Base-by-base conservation (phyloP, 768 basidiomycete species). In the Hericium alpestre region DNA sequence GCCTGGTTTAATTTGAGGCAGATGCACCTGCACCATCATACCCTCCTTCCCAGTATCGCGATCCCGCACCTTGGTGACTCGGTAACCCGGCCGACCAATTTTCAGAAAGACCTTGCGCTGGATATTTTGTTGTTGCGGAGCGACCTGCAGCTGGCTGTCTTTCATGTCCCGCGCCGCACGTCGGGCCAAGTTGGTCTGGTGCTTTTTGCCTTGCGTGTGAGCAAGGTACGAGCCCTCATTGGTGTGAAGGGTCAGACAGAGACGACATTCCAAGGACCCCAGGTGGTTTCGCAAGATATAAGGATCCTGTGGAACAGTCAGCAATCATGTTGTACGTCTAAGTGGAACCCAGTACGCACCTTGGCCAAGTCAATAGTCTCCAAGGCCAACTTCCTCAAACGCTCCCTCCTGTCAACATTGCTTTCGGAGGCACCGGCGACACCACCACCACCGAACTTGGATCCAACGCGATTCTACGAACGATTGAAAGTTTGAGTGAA, bases 211-310 rank as follows among this genome's bases (percentile, higher is more conserved):
- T 74, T 98, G 96, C 0, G 96, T 99, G 65, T 99, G 96, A 0
- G 96, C 96, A 51, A 99, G 87, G 70, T 98, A 97, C 13, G 94
- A 96, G 18, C 96, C 96, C 73, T 99, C 96, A 65, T 98, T 98
- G n/a, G 95, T 97, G 73, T 99, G 96, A 11, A 99, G 80, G 0
- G 96, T 99, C 50, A 99, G 74, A 70, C 96, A 98, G 27, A 99
- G 81, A 65, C 94, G 90, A 75, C 96, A 99, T 82, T 98, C 95
- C 43, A 98, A 82, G 9, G 94, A 97, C 43, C 96, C 96, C 58
- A 99, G 81, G 71, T 99, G 96, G 70, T 97, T 99, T 72, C 95
- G 91, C 39, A 99, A 83, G 68, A 99, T 97, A 71, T 97, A 98
- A 8, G 95, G 95, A 73, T 98, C 95, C 92, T 90, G 63, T 39